Percentiles rank a stretch among this genome's conserved stretches.
phyloP scores from a whole-genome alignment of 371 early-diverging fungal genomes.

The Conidiobolus incongruus region DNA sequence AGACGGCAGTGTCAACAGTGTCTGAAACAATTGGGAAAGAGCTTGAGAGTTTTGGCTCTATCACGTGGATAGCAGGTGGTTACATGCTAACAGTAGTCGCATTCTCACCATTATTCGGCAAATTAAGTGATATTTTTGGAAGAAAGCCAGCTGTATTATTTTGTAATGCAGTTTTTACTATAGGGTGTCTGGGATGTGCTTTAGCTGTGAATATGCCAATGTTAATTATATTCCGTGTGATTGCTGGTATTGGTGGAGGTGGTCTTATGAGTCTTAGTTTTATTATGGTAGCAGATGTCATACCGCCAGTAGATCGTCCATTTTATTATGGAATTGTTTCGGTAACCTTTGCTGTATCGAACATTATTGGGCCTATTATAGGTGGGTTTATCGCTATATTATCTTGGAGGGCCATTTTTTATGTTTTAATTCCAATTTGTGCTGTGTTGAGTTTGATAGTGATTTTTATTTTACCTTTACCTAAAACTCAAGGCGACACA shows the following conservation, averaged over 20 bases:
- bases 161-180: conserved; percentile 23
- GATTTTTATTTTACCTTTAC: conserved; percentile 20
- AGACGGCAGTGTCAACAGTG: conserved; percentile 51
- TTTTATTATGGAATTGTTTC: conserved; percentile 28
- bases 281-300: conserved; percentile 44
- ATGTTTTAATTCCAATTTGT: conserved; percentile 28
- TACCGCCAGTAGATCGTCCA: conserved; percentile 10
- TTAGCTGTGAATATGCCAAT: conserved; percentile 18
- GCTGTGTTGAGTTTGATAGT: conserved; percentile 17
- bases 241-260: conserved; percentile 60
- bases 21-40: conserved; percentile 44
- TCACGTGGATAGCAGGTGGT: conserved; percentile 49
- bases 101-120: conserved; percentile 43
- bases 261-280: conserved; percentile 41
- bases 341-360: conserved; percentile 15
- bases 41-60: conserved; percentile 32
- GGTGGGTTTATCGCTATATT: conserved; percentile 18
- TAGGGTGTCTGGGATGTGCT: conserved; percentile 30
- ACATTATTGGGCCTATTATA: conserved; percentile 17
- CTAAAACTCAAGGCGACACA: conserved; percentile 14
- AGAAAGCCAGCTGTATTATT: conserved; percentile 27
- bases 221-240: conserved; percentile 48
- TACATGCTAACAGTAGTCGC: conserved; percentile 54
- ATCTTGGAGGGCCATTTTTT: conserved; percentile 20
- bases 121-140: conserved; percentile 37